A percentile compares a stretch with the other conserved stretches of the same genome.
Evolutionary conservation across 106 monocot species (phyloP).

Genomic region (Vanilla planifolia): DNA sequence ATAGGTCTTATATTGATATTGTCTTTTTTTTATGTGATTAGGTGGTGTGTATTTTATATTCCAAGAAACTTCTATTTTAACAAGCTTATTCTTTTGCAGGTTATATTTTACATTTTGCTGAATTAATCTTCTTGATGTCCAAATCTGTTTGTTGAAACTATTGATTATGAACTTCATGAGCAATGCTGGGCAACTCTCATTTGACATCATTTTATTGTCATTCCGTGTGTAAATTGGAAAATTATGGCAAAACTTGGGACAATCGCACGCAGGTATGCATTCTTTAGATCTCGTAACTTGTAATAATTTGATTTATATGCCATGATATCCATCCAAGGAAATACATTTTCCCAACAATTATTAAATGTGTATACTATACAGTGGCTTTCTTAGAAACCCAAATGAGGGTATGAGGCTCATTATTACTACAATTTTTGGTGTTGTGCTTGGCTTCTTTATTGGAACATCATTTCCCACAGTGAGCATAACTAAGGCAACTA

Average conservation of each 20-base stretch:
- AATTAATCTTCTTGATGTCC: no score
- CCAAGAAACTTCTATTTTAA: no score
- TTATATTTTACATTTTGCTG: no score
- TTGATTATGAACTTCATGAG: constrained; percentile 16
- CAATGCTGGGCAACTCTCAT: constrained; percentile 17
- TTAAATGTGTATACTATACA: constrained; percentile 5
- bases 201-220: constrained; percentile 2
- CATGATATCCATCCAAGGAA: background rate
- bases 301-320: background rate
- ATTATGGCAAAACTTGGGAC: constrained; percentile 42
- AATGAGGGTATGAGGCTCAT: constrained; percentile 53
- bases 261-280: constrained; percentile 31
- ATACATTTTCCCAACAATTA: background rate
- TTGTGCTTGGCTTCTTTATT: constrained; percentile 61
- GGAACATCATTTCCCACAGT: constrained; percentile 55
- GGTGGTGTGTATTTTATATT: no score
- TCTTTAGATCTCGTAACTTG: background rate
- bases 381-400: constrained; percentile 36
- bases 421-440: constrained; percentile 46
- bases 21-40: no score
- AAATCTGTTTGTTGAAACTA: no score
- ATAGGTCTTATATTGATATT: no score
- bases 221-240: constrained; percentile 8
- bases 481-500: constrained; percentile 53
- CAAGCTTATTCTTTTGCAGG: background rate